Evolutionary conservation across 345 rosid species (phyloP), one percentile per base, ranked within the genome.

Genomic region (Barbarea vulgaris): DNA sequence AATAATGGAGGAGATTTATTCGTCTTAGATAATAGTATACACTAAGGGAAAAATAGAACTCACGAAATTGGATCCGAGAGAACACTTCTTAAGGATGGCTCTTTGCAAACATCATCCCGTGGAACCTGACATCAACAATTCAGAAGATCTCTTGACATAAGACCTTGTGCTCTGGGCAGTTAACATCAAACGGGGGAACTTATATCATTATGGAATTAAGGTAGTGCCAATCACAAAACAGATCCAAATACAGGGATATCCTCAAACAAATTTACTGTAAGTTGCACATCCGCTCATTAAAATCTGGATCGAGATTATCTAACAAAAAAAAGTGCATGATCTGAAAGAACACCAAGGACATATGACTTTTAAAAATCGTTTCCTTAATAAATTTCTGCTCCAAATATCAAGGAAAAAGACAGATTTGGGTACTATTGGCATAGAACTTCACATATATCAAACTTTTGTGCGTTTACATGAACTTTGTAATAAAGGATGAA

Each of bases 31-130:
- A 44, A 65, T 19, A 41, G 14, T 44, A 48, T 37, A 65, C 25
- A 66, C n/a, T 13, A 78, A 52, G 44, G 53, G 25, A 7, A 67
- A 56, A 59, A 25, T 8, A 67, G 30, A 77, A 88, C 97, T 95
- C 84, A 95, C 99, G 99, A 91, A 70, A 92, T 52, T 50, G 97
- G 90, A 83, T 95, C 99, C 14, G 99, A 95, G 70, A 95, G 97
- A 73, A 95, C 86, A 67, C 96, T 91, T 87, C 99, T 85, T 75
- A 95, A 86, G 73, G 99, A 91, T 44, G 91, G 95, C 71, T 90
- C 96, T 83, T 90, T 91, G 79, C 59, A 84, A 66, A 74, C 74
- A 77, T 83, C 83, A 81, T 79, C 86, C 61, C 69, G 84, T 14
- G 81, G 76, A 68, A 81, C 93, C 99, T 95, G 95, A 66, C 70